These are phyloP conservation scores for Phytopythium helicoides DNA, from an alignment of 352 stramenopile genomes.

Conservation along the genomic window DNA sequence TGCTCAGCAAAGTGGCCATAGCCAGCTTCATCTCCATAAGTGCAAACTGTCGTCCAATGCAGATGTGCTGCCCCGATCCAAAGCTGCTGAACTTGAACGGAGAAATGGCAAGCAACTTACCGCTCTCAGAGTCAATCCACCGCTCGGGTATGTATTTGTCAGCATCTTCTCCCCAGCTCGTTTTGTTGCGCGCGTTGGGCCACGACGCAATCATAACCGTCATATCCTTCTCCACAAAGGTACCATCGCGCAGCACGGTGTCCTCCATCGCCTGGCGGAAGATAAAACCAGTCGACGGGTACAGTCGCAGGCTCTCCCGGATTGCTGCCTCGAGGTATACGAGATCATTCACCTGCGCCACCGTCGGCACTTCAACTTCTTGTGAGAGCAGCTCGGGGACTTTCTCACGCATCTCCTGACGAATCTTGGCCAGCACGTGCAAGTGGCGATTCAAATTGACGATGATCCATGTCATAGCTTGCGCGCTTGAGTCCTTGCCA, in stretches of 20 bases:
- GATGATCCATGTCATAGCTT: conserved; percentile 66
- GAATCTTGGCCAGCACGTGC: conserved; percentile 45
- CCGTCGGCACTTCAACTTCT: conserved; percentile 23
- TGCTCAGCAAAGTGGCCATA: conserved; percentile 42
- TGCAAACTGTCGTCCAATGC: conserved; percentile 51
- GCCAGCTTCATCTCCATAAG: conserved; percentile 63
- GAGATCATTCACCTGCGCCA: conserved; percentile 43
- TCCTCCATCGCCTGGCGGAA: conserved; percentile 36
- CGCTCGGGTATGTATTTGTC: conserved; percentile 59
- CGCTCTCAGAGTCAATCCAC: conserved; percentile 42
- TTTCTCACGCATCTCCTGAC: conserved; percentile 48
- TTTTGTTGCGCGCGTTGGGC: conserved; percentile 27
- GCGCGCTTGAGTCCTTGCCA: conserved; percentile 71
- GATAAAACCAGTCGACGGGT: conserved; percentile 55
- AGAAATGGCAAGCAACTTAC: conserved; percentile 26
- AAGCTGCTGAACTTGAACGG: conserved; percentile 37
- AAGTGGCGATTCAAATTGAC: conserved; percentile 57
- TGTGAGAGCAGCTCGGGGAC: conserved; percentile 24
- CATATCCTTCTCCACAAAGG: conserved; percentile 29
- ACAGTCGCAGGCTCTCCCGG: conserved; percentile 63
- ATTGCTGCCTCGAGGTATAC: conserved; percentile 63
- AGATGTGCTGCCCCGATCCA: conserved; percentile 49
- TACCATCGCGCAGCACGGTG: conserved; percentile 46
- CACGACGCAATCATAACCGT: conserved; percentile 27
- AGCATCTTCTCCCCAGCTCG: conserved; percentile 46